Evolutionary conservation across 176 grass and related monocot genomes (phyloP).

Genomic region (Pharus latifolius): DNA sequence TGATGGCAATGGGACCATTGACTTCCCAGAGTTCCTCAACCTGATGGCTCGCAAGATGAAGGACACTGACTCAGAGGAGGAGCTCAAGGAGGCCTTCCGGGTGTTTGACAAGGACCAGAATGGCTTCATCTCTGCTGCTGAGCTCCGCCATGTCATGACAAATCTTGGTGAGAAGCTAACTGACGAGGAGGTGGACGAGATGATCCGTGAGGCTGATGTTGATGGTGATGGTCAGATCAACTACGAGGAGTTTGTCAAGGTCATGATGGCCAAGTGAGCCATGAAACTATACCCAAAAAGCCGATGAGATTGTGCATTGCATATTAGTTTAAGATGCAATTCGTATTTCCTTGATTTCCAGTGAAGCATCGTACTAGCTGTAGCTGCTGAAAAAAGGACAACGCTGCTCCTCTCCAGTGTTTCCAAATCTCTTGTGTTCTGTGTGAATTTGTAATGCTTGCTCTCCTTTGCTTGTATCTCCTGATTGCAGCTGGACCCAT

Average conservation of each 20-base stretch:
- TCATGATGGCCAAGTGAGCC: slow-evolving; percentile 91
- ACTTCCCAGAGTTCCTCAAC: slow-evolving; percentile 84
- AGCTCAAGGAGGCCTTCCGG: slow-evolving; percentile 88
- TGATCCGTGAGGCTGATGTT: slow-evolving; percentile 89
- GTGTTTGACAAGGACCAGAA: slow-evolving; percentile 97
- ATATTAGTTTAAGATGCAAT: slow-evolving; percentile 23
- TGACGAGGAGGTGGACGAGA: slow-evolving; percentile 82
- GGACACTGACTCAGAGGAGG: slow-evolving; percentile 89
- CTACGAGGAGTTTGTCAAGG: slow-evolving; percentile 92
- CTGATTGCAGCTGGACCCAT: slow-evolving; percentile 21
- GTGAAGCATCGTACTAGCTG: slow-evolving; percentile 38
- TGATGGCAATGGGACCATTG: slow-evolving; percentile 84
- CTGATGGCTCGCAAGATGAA: slow-evolving; percentile 98
- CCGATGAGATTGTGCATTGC: slow-evolving; percentile 24
- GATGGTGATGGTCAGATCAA: slow-evolving; percentile 93
- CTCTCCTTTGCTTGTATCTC: slow-evolving; percentile 6
- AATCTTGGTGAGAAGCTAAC: slow-evolving; percentile 89
- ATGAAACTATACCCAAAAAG: not conserved
- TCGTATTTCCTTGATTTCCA: slow-evolving; percentile 19
- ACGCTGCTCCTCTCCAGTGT: not conserved
- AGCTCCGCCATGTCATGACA: slow-evolving; percentile 89
- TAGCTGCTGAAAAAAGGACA: slow-evolving; percentile 32
- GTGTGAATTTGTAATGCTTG: slow-evolving; percentile 28
- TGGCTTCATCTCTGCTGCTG: slow-evolving; percentile 82
- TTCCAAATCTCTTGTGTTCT: slow-evolving; percentile 18